Evolutionary conservation across 2,329 filamentous ascomycete genomes (phyloP).

Genomic region (Thermochaetoides dissita): DNA sequence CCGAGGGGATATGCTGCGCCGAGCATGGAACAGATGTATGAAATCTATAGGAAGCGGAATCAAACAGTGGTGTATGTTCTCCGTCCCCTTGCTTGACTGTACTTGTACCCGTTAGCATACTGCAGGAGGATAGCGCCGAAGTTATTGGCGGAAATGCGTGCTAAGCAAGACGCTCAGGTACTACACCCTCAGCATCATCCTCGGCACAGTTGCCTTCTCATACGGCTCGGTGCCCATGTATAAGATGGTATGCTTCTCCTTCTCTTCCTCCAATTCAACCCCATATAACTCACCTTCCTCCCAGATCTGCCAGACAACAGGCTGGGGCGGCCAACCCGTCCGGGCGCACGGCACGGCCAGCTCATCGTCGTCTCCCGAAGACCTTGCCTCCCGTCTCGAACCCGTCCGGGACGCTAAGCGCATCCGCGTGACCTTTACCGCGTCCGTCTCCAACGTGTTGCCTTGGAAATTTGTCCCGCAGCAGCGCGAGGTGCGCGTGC

Average conservation of each 20-base stretch:
- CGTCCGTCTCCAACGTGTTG: slow-evolving; percentile 84
- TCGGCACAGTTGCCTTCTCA: slow-evolving; percentile 65
- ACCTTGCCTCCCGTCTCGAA: slow-evolving; percentile 62
- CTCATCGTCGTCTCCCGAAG: slow-evolving; percentile 26
- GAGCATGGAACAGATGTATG: slow-evolving; percentile 50
- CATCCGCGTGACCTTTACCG: slow-evolving; percentile 90
- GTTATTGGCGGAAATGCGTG: slow-evolving; percentile 2
- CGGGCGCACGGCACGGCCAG: slow-evolving; percentile 52
- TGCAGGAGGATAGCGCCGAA: slow-evolving; percentile 11
- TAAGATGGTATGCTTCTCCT: slow-evolving; percentile 52
- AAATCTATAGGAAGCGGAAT: slow-evolving; percentile 54
- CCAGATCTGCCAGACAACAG: slow-evolving; percentile 73
- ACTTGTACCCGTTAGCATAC: background rate
- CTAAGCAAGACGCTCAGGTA: slow-evolving; percentile 33
- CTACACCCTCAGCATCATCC: slow-evolving; percentile 63
- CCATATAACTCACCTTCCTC: background rate
- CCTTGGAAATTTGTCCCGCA: slow-evolving; percentile 97
- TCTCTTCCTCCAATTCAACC: background rate
- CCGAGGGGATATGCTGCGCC: slow-evolving; percentile 22
- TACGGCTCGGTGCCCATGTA: slow-evolving; percentile 79
- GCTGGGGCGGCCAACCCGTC: slow-evolving; percentile 87
- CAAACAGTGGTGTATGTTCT: slow-evolving; percentile 46
- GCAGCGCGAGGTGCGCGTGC: slow-evolving; percentile 87
- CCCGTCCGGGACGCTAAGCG: slow-evolving; percentile 71
- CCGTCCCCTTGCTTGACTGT: slow-evolving; percentile 3